Base-by-base conservation (phyloP, 148 eudicot species). In the Chenopodium formosanum region DNA sequence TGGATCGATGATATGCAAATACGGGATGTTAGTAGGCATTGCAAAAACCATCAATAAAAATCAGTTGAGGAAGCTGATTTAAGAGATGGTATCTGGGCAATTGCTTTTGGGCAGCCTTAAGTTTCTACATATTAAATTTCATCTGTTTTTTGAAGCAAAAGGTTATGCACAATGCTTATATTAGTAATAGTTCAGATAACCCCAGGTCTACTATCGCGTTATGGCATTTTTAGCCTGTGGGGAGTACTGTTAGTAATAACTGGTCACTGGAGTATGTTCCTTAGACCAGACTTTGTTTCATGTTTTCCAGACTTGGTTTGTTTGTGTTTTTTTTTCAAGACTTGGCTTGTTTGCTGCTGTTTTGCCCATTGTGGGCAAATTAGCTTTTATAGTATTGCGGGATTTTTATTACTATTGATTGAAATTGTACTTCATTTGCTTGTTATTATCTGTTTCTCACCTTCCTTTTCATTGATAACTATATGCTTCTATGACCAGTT, bases 161-260 rank as follows among this genome's bases (percentile, higher is more conserved):
- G 14, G 20, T 76, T 79, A 78, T 79, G 75, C 50, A 79, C 31
- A 1, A 66, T 67, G 73, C 68, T 81, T 74, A 52, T 76, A 37
- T 52, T 68, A 76, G 63, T 50, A 50, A 13, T 48, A 47, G 67
- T 63, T 62, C 32, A 84, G 81, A 84, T 84, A 84, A 84, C 77
- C 47, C 81, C 9, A 19, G 69, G 32, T 81, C 71, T 25, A 31
- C 76, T 56, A 40, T 67, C 44, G 72, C 67, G 68, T 76, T 64
- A 44, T 50, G 73, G 63, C 72, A 29, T 63, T 31, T 19, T 8
- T 83, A 1, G 9, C 23, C 23, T 62, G 22, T 1, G 66, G 16
- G 40, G 56, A 23, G 76, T 27, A 76, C 79, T 84, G 9, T 76
- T 44, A 74, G 77, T 73, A 60, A 69, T 58, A 23, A 75, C 72